Percentiles rank a stretch among this genome's conserved stretches.
These are phyloP conservation scores for Astraeus odoratus DNA, from an alignment of 768 basidiomycete genomes.

Conservation along the genomic window DNA sequence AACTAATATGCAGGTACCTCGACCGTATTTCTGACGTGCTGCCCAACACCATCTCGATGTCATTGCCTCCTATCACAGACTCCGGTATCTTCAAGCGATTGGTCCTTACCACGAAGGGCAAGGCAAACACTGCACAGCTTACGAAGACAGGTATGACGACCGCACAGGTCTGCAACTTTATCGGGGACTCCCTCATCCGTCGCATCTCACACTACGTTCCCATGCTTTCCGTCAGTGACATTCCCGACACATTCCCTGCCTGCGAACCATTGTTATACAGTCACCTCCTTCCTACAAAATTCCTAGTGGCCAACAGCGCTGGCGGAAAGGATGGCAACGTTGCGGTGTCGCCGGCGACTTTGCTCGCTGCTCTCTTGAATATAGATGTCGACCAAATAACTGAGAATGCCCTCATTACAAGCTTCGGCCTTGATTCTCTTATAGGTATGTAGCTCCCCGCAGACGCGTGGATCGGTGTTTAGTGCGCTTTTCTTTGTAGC, in stretches of 20 bases:
- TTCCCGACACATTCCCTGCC: constrained; percentile 18
- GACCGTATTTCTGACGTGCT: constrained; percentile 25
- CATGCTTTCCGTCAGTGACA: constrained; percentile 19
- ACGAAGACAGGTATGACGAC: constrained; percentile 28
- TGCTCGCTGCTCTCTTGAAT: constrained; percentile 18
- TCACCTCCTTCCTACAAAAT: constrained; percentile 18
- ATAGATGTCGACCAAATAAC: constrained; percentile 23
- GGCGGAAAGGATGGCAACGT: constrained; percentile 8
- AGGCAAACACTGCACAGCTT: constrained; percentile 23
- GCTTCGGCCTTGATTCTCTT: constrained; percentile 15
- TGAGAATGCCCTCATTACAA: constrained; percentile 24
- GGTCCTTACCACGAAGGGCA: constrained; percentile 19
- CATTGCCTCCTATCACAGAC: constrained; percentile 29
- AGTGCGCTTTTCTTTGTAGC: constrained; percentile 6
- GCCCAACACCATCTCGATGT: constrained; percentile 29
- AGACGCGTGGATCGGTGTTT: background rate
- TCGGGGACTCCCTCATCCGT: constrained; percentile 24
- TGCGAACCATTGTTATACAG: constrained; percentile 23
- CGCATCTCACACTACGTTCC: constrained; percentile 26
- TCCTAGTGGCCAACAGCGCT: constrained; percentile 10
- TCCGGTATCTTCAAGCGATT: constrained; percentile 29
- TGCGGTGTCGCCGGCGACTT: constrained; percentile 18
- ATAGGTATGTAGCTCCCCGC: constrained; percentile 14
- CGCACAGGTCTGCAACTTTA: constrained; percentile 26
- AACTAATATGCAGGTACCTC: constrained; percentile 18